Evolutionary conservation across 345 rosid species (phyloP), one percentile per base, ranked within the genome.

Genomic region (Brassica cretica): DNA sequence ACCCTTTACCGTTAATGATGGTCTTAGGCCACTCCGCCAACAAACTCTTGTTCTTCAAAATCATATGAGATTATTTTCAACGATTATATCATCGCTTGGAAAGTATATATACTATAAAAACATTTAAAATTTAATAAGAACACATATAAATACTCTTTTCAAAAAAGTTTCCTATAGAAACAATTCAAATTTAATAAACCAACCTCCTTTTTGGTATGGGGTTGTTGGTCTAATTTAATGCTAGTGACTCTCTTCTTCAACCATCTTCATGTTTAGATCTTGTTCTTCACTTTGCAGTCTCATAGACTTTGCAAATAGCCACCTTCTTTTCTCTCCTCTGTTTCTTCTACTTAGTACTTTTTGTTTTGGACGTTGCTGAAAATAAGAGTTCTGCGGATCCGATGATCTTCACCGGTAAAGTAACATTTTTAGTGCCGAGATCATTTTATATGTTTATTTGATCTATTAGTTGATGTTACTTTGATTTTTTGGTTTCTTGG

Each of bases 221-320:
- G 97, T 91, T 88, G 94, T 87, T 89, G 88, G 84, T 70, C 86
- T 75, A 81, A 88, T 91, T 91, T 84, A 91, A 86, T 89, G 92
- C 89, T 72, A 6, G 74, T 70, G 74, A 55, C 64, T 70, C 68
- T 75, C 71, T 69, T 63, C 81, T 68, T 67, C 82, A 65, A 66
- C 81, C 77, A 60, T 79, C 78, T 79, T 75, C 83, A 19, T 75
- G 64, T 75, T 80, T 80, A 80, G 76, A 70, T 70, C 79, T 69
- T 79, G 76, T 64, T 64, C 82, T 70, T 74, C 82, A 68, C 75
- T 74, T 68, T 61, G 44, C 74, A 68, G 3, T 24, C 35, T 27
- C 67, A 19, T 53, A 27, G n/a, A 63, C 78, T 29, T 55, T 70
- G 58, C 59, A 61, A 35, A 41, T 68, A 65, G 16, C 75, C 68